phyloP scores from a whole-genome alignment of 371 early-diverging fungal species.

The Synchytrium microbalum region DNA sequence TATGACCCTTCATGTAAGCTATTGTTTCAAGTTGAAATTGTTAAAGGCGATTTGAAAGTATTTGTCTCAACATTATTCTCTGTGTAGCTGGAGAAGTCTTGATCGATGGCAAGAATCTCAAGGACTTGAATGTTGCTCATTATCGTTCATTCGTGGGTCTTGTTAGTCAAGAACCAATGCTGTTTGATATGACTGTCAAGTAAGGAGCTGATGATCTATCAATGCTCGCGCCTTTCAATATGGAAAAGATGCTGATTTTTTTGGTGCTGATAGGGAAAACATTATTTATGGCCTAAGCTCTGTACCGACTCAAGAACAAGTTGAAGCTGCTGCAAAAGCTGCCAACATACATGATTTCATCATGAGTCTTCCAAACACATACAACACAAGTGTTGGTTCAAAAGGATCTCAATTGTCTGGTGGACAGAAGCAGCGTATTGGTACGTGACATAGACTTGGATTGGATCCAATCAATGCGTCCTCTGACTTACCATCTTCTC shows the following conservation, averaged over 20 bases:
- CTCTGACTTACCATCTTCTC: background rate
- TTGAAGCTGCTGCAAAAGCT: slow-evolving; percentile 50
- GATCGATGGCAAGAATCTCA: slow-evolving; percentile 8
- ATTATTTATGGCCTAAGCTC: slow-evolving; percentile 54
- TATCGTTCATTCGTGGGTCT: slow-evolving; percentile 63
- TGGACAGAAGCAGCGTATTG: slow-evolving; percentile 41
- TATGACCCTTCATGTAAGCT: slow-evolving; percentile 59
- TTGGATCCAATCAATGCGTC: background rate
- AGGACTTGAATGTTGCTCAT: slow-evolving; percentile 2
- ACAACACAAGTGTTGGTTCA: slow-evolving; percentile 55
- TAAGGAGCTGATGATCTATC: no score
- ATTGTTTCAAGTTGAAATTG: no score
- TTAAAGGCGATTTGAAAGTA: no score
- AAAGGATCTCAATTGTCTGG: slow-evolving; percentile 37
- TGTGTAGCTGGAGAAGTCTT: slow-evolving; percentile 9
- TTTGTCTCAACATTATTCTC: slow-evolving; percentile 1
- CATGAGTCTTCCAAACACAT: slow-evolving; percentile 61
- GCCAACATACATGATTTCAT: slow-evolving; percentile 76
- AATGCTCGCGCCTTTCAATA: background rate
- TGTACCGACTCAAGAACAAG: slow-evolving; percentile 43
- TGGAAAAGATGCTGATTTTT: slow-evolving; percentile 19
- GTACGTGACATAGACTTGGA: background rate
- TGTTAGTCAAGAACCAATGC: slow-evolving; percentile 73
- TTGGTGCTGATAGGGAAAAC: slow-evolving; percentile 48
- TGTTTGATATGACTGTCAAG: slow-evolving; percentile 54